Conservation (phyloP, 2,329 filamentous ascomycete genomes). For the Chaetothyriales sp. region DNA sequence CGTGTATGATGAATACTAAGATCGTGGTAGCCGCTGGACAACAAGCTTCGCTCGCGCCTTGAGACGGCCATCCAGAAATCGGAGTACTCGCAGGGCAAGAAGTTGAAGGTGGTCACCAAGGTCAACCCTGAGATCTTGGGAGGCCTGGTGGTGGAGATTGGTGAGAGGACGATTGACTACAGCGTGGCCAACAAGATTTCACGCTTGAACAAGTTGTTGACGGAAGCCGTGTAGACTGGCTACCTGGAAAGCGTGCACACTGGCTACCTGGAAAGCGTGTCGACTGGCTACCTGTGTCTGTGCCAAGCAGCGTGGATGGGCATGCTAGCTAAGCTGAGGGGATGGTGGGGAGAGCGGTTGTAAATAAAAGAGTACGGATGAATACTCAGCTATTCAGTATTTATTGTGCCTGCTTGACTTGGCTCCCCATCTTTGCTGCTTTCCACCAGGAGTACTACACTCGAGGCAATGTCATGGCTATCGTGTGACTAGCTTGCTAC, state of each 20-base stretch:
- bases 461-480: neutral
- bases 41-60: conserved; percentile 69
- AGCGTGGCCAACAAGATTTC: conserved; percentile 88
- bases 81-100: conserved; percentile 80
- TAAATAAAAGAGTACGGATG: neutral
- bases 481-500: neutral
- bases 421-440: neutral
- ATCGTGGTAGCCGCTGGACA: conserved; percentile 58
- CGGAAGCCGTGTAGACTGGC: conserved; percentile 69
- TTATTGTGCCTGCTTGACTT: neutral
- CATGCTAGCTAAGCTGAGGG: neutral
- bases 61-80: conserved; percentile 85
- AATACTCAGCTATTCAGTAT: neutral
- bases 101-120: conserved; percentile 92
- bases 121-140: conserved; percentile 92
- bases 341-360: neutral
- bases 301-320: neutral
- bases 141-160: conserved; percentile 88
- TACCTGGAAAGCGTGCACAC: conserved; percentile 56
- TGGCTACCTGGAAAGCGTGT: conserved; percentile 57
- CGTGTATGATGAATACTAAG: conserved; percentile 4
- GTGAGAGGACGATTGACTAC: conserved; percentile 95
- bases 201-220: conserved; percentile 99
- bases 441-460: neutral
- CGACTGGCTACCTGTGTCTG: conserved; percentile 30